Conservation (phyloP, 2,329 filamentous ascomycete genomes). For the Chrysoporthe puriensis region DNA sequence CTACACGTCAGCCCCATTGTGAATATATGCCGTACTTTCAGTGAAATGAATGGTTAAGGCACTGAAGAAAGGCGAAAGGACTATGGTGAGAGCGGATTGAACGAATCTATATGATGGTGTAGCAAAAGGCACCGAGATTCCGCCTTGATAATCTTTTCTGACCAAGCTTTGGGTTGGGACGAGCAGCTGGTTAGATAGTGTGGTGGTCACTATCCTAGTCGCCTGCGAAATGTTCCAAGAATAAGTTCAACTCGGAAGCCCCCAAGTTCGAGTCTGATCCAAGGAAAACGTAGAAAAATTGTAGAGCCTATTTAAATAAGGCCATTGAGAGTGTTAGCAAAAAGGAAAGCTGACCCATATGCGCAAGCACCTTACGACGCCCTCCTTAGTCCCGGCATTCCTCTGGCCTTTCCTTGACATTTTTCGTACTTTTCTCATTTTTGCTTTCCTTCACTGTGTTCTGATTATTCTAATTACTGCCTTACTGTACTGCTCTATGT, state of each 20-base stretch:
- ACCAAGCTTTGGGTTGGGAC: background rate
- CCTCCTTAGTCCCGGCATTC: background rate
- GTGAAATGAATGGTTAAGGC: too few species aligned
- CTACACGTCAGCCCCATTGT: too few species aligned
- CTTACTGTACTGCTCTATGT: too few species aligned
- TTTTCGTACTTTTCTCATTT: background rate
- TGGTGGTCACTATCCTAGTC: background rate
- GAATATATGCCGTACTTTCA: too few species aligned
- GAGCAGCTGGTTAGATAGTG: background rate
- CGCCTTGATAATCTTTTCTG: background rate
- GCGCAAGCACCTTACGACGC: too few species aligned
- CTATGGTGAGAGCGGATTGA: background rate
- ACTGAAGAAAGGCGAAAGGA: too few species aligned
- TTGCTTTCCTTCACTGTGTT: too few species aligned
- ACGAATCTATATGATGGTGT: background rate
- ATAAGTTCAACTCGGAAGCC: background rate
- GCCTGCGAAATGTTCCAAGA: background rate
- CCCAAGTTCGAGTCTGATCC: background rate
- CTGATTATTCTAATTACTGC: too few species aligned
- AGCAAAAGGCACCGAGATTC: background rate
- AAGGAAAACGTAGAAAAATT: background rate
- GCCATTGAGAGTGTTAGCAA: background rate
- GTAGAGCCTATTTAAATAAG: too few species aligned
- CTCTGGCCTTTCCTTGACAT: slow-evolving; percentile 1
- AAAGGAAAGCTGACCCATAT: too few species aligned